These are phyloP conservation scores for Penicillium tannophilum DNA, from an alignment of 495 filamentous ascomycete genomes.

Conservation along the genomic window DNA sequence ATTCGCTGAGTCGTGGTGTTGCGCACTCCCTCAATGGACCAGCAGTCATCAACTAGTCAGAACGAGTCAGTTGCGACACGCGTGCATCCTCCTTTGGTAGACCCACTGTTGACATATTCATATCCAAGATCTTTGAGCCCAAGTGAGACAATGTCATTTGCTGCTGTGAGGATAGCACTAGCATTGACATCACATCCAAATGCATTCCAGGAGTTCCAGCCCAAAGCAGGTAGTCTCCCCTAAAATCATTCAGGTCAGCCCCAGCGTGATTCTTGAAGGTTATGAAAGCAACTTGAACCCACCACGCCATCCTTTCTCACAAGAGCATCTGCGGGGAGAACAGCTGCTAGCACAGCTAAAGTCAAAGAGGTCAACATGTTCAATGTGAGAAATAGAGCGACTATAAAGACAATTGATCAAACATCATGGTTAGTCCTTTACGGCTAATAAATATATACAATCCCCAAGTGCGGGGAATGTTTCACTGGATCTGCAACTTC, in stretches of 20 bases:
- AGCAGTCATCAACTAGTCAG: conserved; percentile 59
- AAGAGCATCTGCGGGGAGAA: conserved; percentile 27
- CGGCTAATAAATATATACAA: not conserved
- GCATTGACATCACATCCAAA: conserved; percentile 60
- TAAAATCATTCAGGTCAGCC: not conserved
- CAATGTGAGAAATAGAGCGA: not conserved
- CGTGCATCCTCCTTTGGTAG: not conserved
- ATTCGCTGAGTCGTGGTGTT: conserved; percentile 51
- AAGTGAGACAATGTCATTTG: conserved; percentile 48
- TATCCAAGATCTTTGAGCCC: conserved; percentile 67
- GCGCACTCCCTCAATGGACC: conserved; percentile 54
- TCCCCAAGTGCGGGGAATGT: conserved; percentile 20
- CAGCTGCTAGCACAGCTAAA: conserved; percentile 20
- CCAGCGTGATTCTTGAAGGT: not conserved
- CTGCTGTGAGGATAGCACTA: conserved; percentile 52
- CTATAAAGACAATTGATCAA: no score
- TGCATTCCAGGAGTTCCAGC: conserved; percentile 65
- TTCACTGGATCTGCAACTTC: conserved; percentile 3
- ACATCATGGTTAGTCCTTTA: no score
- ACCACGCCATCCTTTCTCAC: conserved; percentile 33
- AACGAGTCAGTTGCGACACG: not conserved
- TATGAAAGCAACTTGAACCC: conserved; percentile 2
- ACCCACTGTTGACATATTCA: conserved; percentile 59
- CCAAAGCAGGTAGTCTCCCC: conserved; percentile 57
- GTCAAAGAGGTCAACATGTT: conserved; percentile 17